Evolutionary conservation across 2,329 filamentous ascomycete species (phyloP).

Genomic region (Fusarium sp.): DNA sequence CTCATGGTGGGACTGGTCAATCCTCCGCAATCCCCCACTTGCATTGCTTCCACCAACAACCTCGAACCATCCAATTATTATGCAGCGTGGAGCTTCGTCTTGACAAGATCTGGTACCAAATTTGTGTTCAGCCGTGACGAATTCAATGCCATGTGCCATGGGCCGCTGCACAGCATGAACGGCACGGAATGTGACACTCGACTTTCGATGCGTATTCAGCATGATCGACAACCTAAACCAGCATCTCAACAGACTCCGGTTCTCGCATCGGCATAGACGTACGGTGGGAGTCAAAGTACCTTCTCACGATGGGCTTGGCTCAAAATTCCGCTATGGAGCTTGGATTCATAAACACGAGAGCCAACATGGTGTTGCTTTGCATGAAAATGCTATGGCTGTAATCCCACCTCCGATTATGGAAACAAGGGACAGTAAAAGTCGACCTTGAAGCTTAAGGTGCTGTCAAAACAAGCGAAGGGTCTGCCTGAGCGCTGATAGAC

Average conservation of each 20-base stretch:
- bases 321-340: neutral
- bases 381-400: neutral
- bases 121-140: slow-evolving; percentile 13
- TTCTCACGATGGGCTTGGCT: neutral
- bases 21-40: slow-evolving; percentile 44
- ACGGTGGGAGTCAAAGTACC: slow-evolving; percentile 4
- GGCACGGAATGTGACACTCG: slow-evolving; percentile 42
- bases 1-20: slow-evolving; percentile 49
- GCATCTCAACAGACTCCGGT: slow-evolving; percentile 27
- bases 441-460: neutral
- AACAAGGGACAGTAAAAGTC: neutral
- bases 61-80: slow-evolving; percentile 45
- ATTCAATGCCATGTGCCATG: slow-evolving; percentile 35
- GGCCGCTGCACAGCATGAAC: slow-evolving; percentile 36
- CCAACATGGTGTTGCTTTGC: slow-evolving; percentile 23
- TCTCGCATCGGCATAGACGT: slow-evolving; percentile 3
- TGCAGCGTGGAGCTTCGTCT: slow-evolving; percentile 13
- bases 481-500: neutral
- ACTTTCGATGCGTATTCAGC: slow-evolving; percentile 24
- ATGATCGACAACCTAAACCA: slow-evolving; percentile 31
- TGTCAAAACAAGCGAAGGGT: neutral
- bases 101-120: slow-evolving; percentile 12
- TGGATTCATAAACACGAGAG: neutral
- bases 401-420: neutral
- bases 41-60: slow-evolving; percentile 55